Percentiles rank a stretch among this genome's conserved stretches.
phyloP scores from a whole-genome alignment of 1,284 basidiomycete species.

The Cryptococcus jaspeensis region DNA sequence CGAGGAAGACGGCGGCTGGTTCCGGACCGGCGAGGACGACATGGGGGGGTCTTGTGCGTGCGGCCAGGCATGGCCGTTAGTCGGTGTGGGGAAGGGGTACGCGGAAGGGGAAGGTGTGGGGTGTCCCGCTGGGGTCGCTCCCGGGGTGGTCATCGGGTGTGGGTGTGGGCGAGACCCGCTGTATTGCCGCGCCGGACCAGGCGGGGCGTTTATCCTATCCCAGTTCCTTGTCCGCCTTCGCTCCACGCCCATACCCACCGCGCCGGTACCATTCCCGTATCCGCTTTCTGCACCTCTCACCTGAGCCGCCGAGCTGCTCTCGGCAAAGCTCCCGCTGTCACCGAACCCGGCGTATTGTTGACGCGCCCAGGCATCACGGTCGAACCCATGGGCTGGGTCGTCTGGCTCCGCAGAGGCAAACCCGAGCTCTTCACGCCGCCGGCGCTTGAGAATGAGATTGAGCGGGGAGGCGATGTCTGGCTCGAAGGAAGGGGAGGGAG shows the following conservation, averaged over 20 bases:
- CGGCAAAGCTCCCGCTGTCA: constrained; percentile 1
- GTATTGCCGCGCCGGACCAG: neutral
- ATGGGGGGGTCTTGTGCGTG: constrained; percentile 13
- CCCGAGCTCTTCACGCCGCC: constrained; percentile 17
- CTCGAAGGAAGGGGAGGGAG: constrained; percentile 33
- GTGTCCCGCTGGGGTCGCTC: neutral
- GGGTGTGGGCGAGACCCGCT: neutral
- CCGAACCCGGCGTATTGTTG: constrained; percentile 10
- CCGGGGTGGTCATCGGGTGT: neutral
- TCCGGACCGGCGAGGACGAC: constrained; percentile 37
- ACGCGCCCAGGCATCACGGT: no score
- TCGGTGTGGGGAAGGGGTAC: constrained; percentile 3
- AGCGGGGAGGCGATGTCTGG: constrained; percentile 40
- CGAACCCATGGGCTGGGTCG: no score
- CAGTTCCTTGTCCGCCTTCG: constrained; percentile 33
- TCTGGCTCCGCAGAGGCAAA: no score
- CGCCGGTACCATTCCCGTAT: no score
- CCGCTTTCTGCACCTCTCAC: no score
- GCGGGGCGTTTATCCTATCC: constrained; percentile 32
- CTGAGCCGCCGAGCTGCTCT: constrained; percentile 11
- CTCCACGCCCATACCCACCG: constrained; percentile 20
- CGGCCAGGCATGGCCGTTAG: neutral
- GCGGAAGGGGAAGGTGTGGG: neutral
- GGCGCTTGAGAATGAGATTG: constrained; percentile 42
- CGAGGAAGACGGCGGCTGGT: constrained; percentile 27